A percentile compares a stretch with the other conserved stretches of the same genome.
These are phyloP conservation scores for Nepenthes alata DNA, from an alignment of 179 eudicot genomes.

Conservation along the genomic window DNA sequence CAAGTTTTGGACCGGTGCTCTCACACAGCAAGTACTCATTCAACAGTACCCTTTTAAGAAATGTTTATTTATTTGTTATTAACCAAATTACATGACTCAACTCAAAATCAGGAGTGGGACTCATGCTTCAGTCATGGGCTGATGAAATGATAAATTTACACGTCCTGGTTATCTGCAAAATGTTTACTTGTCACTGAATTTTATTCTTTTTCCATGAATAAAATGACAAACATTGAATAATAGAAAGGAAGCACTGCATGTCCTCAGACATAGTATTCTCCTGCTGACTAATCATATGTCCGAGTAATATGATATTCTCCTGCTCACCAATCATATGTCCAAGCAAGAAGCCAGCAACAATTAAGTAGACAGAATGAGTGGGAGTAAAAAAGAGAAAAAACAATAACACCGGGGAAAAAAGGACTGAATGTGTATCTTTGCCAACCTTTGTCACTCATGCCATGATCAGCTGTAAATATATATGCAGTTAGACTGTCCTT, in stretches of 20 bases:
- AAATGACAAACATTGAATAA: neutral
- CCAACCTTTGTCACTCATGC: constrained; percentile 98
- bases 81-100: no score
- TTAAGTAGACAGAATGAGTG: neutral
- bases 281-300: no score
- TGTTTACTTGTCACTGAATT: neutral
- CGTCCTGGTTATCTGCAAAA: no score
- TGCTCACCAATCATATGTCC: no score
- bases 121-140: no score
- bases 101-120: no score
- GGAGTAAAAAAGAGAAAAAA: neutral
- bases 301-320: no score
- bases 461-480: constrained; percentile 96
- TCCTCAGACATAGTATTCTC: no score
- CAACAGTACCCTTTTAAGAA: no score
- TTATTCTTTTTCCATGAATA: neutral
- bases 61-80: no score
- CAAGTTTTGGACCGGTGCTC: neutral
- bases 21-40: neutral
- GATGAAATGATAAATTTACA: no score
- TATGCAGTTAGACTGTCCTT: constrained; percentile 79
- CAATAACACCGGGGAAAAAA: neutral
- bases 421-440: neutral
- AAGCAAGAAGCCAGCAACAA: neutral
- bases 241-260: neutral